phyloP scores from a whole-genome alignment of 2,329 filamentous ascomycete species.

The Fusarium annulatum region DNA sequence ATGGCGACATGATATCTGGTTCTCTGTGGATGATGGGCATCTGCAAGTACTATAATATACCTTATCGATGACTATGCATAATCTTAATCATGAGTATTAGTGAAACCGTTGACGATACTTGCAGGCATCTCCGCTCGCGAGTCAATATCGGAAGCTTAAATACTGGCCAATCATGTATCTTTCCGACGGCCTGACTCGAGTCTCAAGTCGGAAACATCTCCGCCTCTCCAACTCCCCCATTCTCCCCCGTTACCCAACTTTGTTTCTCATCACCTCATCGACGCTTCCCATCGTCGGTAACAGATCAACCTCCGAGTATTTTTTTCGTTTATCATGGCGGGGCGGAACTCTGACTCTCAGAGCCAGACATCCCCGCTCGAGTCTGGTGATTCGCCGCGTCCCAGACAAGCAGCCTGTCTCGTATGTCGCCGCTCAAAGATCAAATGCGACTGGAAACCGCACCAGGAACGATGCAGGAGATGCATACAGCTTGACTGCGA shows the following conservation, averaged over 20 bases:
- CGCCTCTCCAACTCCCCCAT: constrained; percentile 21
- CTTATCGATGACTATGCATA: not conserved
- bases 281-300: constrained; percentile 24
- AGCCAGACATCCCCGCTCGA: constrained; percentile 34
- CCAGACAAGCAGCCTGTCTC: constrained; percentile 66
- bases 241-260: constrained; percentile 1
- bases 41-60: not conserved
- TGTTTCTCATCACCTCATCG: constrained; percentile 10
- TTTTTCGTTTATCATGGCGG: constrained; percentile 16
- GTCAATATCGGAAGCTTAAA: constrained; percentile 20
- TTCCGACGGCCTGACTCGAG: not conserved
- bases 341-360: constrained; percentile 20
- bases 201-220: constrained; percentile 12
- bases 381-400: constrained; percentile 44
- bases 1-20: constrained; percentile 30
- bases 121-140: not conserved
- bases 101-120: not conserved
- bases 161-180: constrained; percentile 24
- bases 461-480: constrained; percentile 67
- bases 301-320: constrained; percentile 29
- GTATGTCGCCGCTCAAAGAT: constrained; percentile 76
- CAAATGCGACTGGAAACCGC: constrained; percentile 69
- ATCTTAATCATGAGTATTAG: not conserved
- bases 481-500: constrained; percentile 68
- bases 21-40: not conserved